A percentile compares a stretch with the other conserved stretches of the same genome.
phyloP scores from a whole-genome alignment of 495 filamentous ascomycete genomes.

The Xylaria flabelliformis region DNA sequence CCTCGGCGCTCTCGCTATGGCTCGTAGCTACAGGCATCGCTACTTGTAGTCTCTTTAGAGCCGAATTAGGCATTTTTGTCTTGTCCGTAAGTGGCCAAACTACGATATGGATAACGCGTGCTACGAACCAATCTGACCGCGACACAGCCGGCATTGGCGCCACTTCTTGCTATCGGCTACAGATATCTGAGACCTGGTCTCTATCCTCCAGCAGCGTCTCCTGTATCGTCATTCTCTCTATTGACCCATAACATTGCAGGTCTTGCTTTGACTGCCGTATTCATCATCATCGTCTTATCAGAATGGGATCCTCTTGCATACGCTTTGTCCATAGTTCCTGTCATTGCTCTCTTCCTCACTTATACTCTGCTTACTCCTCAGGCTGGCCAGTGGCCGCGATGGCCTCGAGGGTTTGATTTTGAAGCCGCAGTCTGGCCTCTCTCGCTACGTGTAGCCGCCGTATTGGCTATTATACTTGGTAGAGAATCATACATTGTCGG shows the following conservation, averaged over 20 bases:
- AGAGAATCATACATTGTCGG: conserved; percentile 14
- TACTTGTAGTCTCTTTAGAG: conserved; percentile 18
- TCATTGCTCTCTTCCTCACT: conserved; percentile 22
- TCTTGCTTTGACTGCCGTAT: conserved; percentile 19
- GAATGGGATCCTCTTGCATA: conserved; percentile 28
- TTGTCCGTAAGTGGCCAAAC: conserved; percentile 26
- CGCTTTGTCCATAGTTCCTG: conserved; percentile 27
- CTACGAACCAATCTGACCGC: not conserved
- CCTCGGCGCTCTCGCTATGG: conserved; percentile 21
- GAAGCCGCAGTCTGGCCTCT: conserved; percentile 20
- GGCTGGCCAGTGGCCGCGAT: not conserved
- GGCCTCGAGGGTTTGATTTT: conserved; percentile 20
- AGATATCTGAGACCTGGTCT: conserved; percentile 18
- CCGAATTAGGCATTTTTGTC: conserved; percentile 9
- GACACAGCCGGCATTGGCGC: conserved; percentile 27
- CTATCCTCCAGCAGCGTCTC: not conserved
- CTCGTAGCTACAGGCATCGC: conserved; percentile 21
- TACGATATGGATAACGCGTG: not conserved
- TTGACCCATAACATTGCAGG: conserved; percentile 7
- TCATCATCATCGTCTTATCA: conserved; percentile 21
- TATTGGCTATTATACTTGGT: conserved; percentile 19
- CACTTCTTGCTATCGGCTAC: conserved; percentile 26
- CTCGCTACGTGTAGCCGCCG: conserved; percentile 20
- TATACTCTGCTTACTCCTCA: conserved; percentile 30
- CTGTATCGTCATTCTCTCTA: conserved; percentile 9